Base-by-base conservation (phyloP, 257 asterid species). In the Echites panduratus region DNA sequence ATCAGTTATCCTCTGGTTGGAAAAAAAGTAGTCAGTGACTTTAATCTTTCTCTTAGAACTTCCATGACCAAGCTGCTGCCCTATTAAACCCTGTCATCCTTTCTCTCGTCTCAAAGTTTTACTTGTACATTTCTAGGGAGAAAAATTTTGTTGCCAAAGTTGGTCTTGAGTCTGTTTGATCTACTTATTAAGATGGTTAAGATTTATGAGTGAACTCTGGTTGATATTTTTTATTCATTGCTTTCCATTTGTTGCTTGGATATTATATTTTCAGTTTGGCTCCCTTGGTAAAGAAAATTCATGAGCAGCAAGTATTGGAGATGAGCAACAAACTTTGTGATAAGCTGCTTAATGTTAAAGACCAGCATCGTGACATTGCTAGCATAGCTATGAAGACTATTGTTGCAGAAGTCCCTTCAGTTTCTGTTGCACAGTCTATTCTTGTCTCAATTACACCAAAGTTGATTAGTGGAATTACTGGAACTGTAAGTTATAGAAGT, bases 321-420 rank as follows among this genome's bases (percentile, higher is more conserved):
- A 92, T 95, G 98, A 78, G 97, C 43, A 84, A 80, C 75, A 95
- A 85, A 85, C 99, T 95, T 73, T 95, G 99, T 78, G 98, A 92
- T 83, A 95, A 95, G 82, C 81, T 95, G 83, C 96, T 95, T 69
- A 89, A 92, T 74, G 96, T 92, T 72, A 95, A 92, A 84, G 98
- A 92, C 76, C 97, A 86, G 78, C 88, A 92, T 54, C 96, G 95
- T 67, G 99, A 95, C 79, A 90, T 90, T 68, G 95, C 99, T 19
- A 92, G 99, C 84, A 95, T 95, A 82, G 99, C 99, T 75, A 79
- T 95, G 85, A 95, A 95, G 90, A 90, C 99, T 59, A 86, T 95
- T 83, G 90, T 95, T 81, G 84, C 97, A 70, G 99, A 95, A 92
- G 98, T 95, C 80, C 98, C 99, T 77, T 79, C 82, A 65, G 71